phyloP scores from a whole-genome alignment of 495 filamentous ascomycete species.

The Terfezia claveryi region DNA sequence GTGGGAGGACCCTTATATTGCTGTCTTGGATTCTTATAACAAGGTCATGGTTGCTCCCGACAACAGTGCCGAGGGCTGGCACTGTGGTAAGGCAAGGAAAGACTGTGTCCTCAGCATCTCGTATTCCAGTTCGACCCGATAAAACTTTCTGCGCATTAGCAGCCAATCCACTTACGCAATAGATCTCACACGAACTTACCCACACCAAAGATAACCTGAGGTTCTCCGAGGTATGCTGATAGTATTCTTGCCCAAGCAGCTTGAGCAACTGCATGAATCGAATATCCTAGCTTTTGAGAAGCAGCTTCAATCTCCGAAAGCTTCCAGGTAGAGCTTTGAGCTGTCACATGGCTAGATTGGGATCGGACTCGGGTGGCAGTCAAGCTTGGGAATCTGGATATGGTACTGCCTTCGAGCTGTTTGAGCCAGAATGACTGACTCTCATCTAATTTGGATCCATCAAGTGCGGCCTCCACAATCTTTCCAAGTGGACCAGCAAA shows the following conservation, averaged over 20 bases:
- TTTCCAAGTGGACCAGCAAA: conserved; percentile 27
- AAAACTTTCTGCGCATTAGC: conserved; percentile 22
- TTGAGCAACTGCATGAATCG: conserved; percentile 47
- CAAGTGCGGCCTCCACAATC: conserved; percentile 25
- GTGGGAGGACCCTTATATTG: conserved; percentile 36
- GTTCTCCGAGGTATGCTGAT: conserved; percentile 48
- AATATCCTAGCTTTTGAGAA: conserved; percentile 33
- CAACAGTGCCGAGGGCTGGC: conserved; percentile 34
- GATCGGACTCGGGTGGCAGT: conserved; percentile 32
- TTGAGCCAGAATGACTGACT: conserved; percentile 39
- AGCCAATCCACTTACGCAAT: background rate
- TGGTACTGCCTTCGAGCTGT: conserved; percentile 27
- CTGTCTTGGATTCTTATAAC: conserved; percentile 34
- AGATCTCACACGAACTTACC: background rate
- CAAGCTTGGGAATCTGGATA: conserved; percentile 46
- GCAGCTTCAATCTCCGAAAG: conserved; percentile 28
- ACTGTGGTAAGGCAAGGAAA: conserved; percentile 60
- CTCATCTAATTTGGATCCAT: conserved; percentile 8
- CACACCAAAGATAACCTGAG: conserved; percentile 40
- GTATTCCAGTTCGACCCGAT: conserved; percentile 38
- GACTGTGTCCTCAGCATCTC: conserved; percentile 28
- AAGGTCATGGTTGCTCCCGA: conserved; percentile 30
- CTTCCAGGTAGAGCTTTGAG: conserved; percentile 21
- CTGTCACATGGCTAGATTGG: conserved; percentile 21
- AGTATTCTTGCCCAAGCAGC: conserved; percentile 53